Base-by-base conservation (phyloP, 2,329 filamentous ascomycete species). In the Chrysoporthe austroafricana region DNA sequence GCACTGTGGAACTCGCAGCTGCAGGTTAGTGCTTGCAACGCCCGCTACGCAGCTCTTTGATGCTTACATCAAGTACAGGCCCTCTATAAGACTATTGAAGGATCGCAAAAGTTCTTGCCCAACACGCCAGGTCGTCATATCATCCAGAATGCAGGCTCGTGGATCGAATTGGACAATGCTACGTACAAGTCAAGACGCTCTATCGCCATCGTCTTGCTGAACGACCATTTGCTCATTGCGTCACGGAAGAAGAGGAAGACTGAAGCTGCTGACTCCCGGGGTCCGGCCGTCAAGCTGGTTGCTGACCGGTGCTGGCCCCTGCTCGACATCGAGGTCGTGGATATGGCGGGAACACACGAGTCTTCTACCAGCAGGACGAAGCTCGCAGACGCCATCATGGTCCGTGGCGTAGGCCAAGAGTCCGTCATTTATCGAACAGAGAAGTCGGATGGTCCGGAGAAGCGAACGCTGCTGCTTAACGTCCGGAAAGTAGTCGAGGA, bases 101-200 rank as follows among this genome's bases (percentile, higher is more conserved):
- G 95, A 1, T 97, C 94, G 11, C 96, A 99, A 75, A 98, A 98
- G 77, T 99, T 97, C 75, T 83, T 99, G 13, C 96, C 96, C 16
- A 96, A 94, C 65, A 86, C 94, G 26, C 89, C 92, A 26, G 95
- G 94, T n/a, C 90, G 96, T 50, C 96, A 97, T 77, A 94, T 99
- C 58, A 88, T 98, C 2, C 90, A 97, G 77, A 95, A 98, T 78
- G 97, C 94, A 4, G 91, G 93, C 1, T 88, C 91, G 60, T 99
- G 96, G 96, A 92, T 98, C 68, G 95, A 99, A 80, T 84, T 99
- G 70, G 96, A 99, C 79, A 96, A 96, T 71, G 96, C 96, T 13
- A 99, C 96, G 0, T 98, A 97, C 89, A 97, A 97, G 79, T 93
- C 95, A 4, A 86, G 92, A 71, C 86, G 96, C 54, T 90, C 94